A percentile compares a stretch with the other conserved stretches of the same genome.
Conservation (phyloP, 345 rosid species). For the Draba incana region DNA sequence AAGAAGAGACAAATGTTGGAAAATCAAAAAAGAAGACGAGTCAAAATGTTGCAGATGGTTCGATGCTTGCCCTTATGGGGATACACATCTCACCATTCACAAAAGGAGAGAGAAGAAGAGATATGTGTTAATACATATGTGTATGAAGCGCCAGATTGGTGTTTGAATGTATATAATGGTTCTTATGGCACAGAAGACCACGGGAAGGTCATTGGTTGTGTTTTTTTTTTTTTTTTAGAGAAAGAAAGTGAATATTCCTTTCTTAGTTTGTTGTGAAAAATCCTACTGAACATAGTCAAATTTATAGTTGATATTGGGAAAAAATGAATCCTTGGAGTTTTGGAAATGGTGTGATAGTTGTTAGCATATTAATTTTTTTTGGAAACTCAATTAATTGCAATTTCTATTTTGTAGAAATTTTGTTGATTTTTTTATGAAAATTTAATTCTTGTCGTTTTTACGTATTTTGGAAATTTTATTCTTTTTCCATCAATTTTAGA, state of each 20-base stretch:
- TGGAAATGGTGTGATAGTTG: background rate
- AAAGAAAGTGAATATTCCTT: conserved; percentile 2
- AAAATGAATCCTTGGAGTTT: background rate
- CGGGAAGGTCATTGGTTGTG: conserved; percentile 39
- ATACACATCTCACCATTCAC: conserved; percentile 42
- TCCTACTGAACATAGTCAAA: background rate
- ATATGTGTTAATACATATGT: conserved; percentile 11
- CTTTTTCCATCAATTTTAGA: background rate
- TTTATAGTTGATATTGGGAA: background rate
- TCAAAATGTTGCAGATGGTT: conserved; percentile 43
- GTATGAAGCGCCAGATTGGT: conserved; percentile 38
- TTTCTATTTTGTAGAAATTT: background rate
- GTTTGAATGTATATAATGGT: conserved; percentile 38
- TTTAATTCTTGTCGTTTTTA: background rate
- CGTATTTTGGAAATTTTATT: background rate
- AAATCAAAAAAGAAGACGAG: conserved; percentile 35
- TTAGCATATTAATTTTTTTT: background rate
- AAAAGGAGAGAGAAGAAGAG: conserved; percentile 35
- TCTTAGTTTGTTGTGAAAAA: conserved; percentile 3
- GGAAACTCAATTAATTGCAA: conserved; percentile 5
- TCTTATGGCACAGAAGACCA: conserved; percentile 46
- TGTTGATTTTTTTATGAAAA: too few species aligned
- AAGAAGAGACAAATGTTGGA: conserved; percentile 43
- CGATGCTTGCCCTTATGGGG: conserved; percentile 38
- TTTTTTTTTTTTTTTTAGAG: background rate